Base-by-base conservation (phyloP, 1,139 yeast species). In the Saccharomycopsis hybrid region DNA sequence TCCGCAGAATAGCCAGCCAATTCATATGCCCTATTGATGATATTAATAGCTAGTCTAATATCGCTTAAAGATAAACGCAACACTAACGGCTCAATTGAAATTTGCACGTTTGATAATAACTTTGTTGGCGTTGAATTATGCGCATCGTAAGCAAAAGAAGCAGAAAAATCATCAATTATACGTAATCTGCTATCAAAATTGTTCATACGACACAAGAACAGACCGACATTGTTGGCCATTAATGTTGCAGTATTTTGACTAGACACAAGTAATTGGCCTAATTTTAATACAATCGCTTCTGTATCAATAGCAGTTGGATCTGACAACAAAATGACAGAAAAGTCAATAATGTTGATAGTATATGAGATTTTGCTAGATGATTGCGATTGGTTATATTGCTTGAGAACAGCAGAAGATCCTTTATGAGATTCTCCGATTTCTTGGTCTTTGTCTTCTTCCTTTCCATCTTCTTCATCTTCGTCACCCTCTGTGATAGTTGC, bases 251-350 rank as follows among this genome's bases (percentile, higher is more conserved):
- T 73, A 54, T 80, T 78, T 59, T 85, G 89, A 55, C 85, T 81
- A 0, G 92, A 77, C 3, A 88, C 60, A 44, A 85, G 68, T 5
- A 90, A 66, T 60, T 90, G 96, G 52, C 85, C 95, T 18, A 89
- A 81, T 58, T 87, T 86, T 66, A 92, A 85, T 1, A 92, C 96
- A 54, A 92, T 76, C 0, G 98, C 98, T 59, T 90, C 95, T 0
- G 96, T 80, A 55, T 82, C 76, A 1, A 65, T 62, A 9, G 73
- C 70, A 1, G 84, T 73, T 1, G 96, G 87, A 62, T 90, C 88
- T 0, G 96, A 96, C 47, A 94, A 68, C 38, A 94, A 65, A 37
- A 87, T 79, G 13, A 92, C 72, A 0, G 95, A 85, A 0, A 94
- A 84, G 52, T 87, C 82, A n/a, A 80, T 78, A 45, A 92, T 67